phyloP scores from a whole-genome alignment of 805 yeast genomes.

The Wickerhamomyces tratensis region DNA sequence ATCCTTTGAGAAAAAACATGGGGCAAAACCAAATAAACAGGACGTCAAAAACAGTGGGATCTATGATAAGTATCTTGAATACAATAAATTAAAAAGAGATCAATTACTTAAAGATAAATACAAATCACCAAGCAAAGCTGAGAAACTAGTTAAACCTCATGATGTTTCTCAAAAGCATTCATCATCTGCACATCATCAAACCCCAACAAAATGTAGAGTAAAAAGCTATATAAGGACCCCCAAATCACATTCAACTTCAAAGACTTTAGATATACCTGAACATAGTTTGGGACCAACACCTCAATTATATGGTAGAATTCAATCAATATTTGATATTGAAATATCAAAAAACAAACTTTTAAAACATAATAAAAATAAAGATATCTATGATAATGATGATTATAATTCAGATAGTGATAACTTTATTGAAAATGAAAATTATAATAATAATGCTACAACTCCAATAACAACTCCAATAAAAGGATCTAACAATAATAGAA shows the following conservation, averaged over 20 bases:
- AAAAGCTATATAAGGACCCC: neutral
- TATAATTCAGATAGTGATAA: too few species aligned
- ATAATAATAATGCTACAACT: neutral
- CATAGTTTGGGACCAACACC: constrained; percentile 78
- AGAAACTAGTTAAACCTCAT: too few species aligned
- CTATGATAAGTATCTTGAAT: neutral
- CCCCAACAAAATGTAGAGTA: neutral
- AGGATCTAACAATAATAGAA: too few species aligned
- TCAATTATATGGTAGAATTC: constrained; percentile 67
- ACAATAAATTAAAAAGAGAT: neutral
- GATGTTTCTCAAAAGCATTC: too few species aligned
- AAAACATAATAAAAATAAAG: neutral
- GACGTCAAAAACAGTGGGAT: constrained; percentile 31
- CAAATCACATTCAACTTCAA: too few species aligned
- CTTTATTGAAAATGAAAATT: too few species aligned
- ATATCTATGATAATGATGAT: too few species aligned
- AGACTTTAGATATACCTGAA: neutral
- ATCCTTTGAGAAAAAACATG: constrained; percentile 25
- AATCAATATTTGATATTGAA: constrained; percentile 55
- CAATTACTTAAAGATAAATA: neutral
- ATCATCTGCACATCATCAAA: too few species aligned
- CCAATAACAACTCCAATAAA: constrained; percentile 5
- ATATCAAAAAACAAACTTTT: neutral
- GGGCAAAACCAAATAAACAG: constrained; percentile 34
- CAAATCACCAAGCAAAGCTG: too few species aligned